Percentiles rank a stretch among this genome's conserved stretches.
Conservation (phyloP, 2,329 filamentous ascomycete genomes). For the Penicillium crustosum region DNA sequence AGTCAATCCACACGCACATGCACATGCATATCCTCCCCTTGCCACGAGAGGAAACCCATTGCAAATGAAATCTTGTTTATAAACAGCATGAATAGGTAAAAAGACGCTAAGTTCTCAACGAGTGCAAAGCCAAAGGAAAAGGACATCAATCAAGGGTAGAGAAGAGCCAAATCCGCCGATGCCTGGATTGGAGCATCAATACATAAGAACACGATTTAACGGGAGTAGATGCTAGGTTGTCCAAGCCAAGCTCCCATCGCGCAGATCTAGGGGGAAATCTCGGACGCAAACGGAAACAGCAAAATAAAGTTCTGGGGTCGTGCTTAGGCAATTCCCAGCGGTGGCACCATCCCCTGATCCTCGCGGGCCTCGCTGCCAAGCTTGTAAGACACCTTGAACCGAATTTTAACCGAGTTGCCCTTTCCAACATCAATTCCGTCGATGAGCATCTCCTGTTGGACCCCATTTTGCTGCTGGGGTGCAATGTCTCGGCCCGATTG, state of each 20-base stretch:
- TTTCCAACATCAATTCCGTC: slow-evolving; percentile 70
- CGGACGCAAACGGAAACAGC: neutral
- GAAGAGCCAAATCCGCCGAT: neutral
- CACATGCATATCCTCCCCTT: neutral
- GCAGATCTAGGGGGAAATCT: neutral
- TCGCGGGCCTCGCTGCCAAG: slow-evolving; percentile 62
- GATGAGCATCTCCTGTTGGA: slow-evolving; percentile 78
- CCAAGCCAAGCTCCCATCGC: neutral
- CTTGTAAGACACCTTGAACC: slow-evolving; percentile 83
- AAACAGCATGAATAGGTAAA: slow-evolving; percentile 8
- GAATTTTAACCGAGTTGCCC: slow-evolving; percentile 79
- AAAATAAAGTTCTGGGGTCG: neutral
- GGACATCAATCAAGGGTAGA: neutral
- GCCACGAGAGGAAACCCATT: neutral
- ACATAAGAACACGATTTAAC: neutral
- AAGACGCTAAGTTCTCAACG: slow-evolving; percentile 12
- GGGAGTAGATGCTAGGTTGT: neutral
- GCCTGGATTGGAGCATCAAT: neutral
- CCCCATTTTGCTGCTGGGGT: slow-evolving; percentile 70
- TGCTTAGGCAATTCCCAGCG: slow-evolving; percentile 68
- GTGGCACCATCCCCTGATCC: slow-evolving; percentile 81
- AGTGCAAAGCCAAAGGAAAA: slow-evolving; percentile 7
- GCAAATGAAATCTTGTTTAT: slow-evolving; percentile 8
- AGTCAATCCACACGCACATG: neutral
- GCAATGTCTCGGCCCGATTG: slow-evolving; percentile 77